These are phyloP conservation scores for Fusarium papillatum DNA, from an alignment of 2,329 filamentous ascomycete species.

Conservation along the genomic window DNA sequence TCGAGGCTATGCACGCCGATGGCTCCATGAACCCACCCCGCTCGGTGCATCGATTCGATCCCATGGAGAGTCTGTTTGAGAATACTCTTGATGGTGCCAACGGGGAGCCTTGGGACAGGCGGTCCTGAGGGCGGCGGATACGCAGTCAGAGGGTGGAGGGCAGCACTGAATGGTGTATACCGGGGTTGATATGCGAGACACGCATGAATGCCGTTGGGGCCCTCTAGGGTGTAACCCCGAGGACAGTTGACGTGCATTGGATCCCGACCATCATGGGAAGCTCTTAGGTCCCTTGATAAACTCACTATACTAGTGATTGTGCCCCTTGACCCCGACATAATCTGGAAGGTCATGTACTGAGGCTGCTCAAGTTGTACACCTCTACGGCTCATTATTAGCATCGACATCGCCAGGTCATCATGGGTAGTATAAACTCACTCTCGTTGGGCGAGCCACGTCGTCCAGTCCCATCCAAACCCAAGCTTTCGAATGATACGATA, in stretches of 20 bases:
- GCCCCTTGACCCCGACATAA: background rate
- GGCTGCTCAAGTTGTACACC: background rate
- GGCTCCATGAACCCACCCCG: background rate
- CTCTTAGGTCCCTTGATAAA: background rate
- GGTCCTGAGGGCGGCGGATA: background rate
- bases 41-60: background rate
- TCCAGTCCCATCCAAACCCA: background rate
- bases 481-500: constrained; percentile 6
- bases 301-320: background rate
- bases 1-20: background rate
- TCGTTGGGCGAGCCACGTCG: background rate
- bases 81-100: constrained; percentile 4
- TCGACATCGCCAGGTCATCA: background rate
- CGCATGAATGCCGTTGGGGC: background rate
- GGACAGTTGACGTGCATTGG: background rate
- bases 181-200: background rate
- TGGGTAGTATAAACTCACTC: background rate
- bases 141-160: background rate
- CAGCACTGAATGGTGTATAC: background rate
- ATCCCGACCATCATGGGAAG: background rate
- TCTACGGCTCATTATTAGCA: background rate
- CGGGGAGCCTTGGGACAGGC: constrained; percentile 1
- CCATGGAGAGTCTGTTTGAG: constrained; percentile 13
- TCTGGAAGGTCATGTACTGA: background rate
- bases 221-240: background rate